phyloP scores from a whole-genome alignment of 2,329 filamentous ascomycete species.

The Penicillium sp. region DNA sequence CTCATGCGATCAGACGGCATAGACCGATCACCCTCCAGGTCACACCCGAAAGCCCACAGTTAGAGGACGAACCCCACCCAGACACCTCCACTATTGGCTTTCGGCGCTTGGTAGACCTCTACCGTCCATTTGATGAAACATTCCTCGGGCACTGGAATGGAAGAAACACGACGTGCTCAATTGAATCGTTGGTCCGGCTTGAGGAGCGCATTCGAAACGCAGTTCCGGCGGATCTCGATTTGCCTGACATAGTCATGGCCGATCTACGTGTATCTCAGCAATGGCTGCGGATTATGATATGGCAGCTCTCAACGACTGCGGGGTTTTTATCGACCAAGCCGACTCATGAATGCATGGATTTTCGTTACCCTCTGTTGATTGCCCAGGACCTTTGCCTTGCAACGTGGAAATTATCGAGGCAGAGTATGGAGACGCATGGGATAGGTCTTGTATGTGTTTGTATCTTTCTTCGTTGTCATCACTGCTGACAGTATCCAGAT shows the following conservation, averaged over 20 bases:
- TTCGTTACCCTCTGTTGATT: slow-evolving; percentile 61
- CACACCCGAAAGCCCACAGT: slow-evolving; percentile 52
- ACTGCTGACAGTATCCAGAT: slow-evolving; percentile 47
- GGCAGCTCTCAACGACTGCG: slow-evolving; percentile 66
- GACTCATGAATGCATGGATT: slow-evolving; percentile 57
- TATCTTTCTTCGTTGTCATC: too few species aligned
- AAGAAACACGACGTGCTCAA: slow-evolving; percentile 42
- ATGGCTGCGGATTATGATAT: slow-evolving; percentile 68
- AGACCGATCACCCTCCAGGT: slow-evolving; percentile 60
- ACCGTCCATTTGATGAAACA: slow-evolving; percentile 60
- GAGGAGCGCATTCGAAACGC: slow-evolving; percentile 52
- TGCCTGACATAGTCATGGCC: slow-evolving; percentile 62
- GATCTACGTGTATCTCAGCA: slow-evolving; percentile 65
- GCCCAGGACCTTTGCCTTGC: slow-evolving; percentile 61
- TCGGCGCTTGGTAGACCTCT: slow-evolving; percentile 58
- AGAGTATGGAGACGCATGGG: slow-evolving; percentile 70
- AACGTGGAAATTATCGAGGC: slow-evolving; percentile 66
- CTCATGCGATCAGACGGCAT: slow-evolving; percentile 61
- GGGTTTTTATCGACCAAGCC: slow-evolving; percentile 62
- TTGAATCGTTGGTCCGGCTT: slow-evolving; percentile 46
- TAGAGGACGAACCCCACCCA: slow-evolving; percentile 49
- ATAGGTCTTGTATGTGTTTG: slow-evolving; percentile 60
- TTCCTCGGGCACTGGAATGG: slow-evolving; percentile 65
- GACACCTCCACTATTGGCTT: slow-evolving; percentile 57
- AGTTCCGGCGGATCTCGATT: slow-evolving; percentile 52